phyloP scores from a whole-genome alignment of 805 yeast genomes.

The Schwanniomyces pseudopolymorphus region DNA sequence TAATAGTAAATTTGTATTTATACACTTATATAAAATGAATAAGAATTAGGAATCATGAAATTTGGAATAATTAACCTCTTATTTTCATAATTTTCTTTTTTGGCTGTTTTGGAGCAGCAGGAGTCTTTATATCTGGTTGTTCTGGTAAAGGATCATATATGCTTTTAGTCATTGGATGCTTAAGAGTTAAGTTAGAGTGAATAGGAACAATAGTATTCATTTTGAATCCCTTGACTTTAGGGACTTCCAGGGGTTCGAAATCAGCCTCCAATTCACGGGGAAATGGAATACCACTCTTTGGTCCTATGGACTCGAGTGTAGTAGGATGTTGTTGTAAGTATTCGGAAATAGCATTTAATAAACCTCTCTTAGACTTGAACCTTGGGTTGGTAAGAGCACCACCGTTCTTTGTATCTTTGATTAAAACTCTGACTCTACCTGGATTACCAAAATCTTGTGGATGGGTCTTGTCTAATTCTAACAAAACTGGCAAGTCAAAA shows the following conservation, averaged over 20 bases:
- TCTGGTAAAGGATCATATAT: conserved; percentile 59
- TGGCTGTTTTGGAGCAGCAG: conserved; percentile 43
- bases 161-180: conserved; percentile 76
- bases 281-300: conserved; percentile 53
- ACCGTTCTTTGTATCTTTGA: conserved; percentile 48
- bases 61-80: conserved; percentile 39
- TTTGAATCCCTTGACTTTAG: conserved; percentile 80
- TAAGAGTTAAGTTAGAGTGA: conserved; percentile 75
- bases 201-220: conserved; percentile 90
- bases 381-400: conserved; percentile 37
- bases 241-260: conserved; percentile 59
- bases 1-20: neutral
- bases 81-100: conserved; percentile 63
- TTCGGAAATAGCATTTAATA: conserved; percentile 59
- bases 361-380: conserved; percentile 55
- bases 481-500: conserved; percentile 42
- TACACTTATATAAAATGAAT: neutral
- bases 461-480: conserved; percentile 83
- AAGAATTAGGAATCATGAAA: neutral
- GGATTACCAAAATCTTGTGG: conserved; percentile 98
- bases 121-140: conserved; percentile 21
- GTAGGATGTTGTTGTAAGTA: conserved; percentile 71
- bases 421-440: conserved; percentile 83
- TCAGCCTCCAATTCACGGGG: conserved; percentile 60
- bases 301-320: conserved; percentile 53